Conservation (phyloP, 768 basidiomycete genomes). For the Trametes sanguinea region DNA sequence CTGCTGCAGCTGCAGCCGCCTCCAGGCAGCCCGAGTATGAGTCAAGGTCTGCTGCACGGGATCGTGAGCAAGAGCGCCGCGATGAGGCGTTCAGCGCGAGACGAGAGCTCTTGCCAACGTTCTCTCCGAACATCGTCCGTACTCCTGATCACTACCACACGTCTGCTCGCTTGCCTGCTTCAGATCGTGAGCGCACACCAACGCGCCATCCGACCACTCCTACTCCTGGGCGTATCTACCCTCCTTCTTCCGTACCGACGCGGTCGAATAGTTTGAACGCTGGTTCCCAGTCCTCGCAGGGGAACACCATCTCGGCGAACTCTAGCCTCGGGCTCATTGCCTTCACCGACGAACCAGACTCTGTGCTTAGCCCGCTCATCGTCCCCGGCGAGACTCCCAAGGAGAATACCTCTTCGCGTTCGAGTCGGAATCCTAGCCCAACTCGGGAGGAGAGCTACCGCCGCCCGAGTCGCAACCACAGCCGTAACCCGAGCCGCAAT, state of each 20-base stretch:
- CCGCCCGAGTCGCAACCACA: no score
- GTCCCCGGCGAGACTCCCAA: not conserved
- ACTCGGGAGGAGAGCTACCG: no score
- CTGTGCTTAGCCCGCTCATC: conserved; percentile 34
- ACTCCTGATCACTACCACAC: conserved; percentile 61
- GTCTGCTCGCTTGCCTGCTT: conserved; percentile 12
- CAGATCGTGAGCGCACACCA: conserved; percentile 14
- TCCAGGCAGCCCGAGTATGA: conserved; percentile 15
- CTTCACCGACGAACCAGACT: conserved; percentile 35
- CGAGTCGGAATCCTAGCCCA: conserved; percentile 1
- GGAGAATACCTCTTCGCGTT: not conserved
- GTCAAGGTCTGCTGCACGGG: conserved; percentile 19
- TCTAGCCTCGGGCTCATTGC: conserved; percentile 18
- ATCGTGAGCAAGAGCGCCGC: conserved; percentile 6
- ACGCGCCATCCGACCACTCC: conserved; percentile 10
- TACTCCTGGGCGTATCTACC: conserved; percentile 26
- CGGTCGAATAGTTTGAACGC: conserved; percentile 25
- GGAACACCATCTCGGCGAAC: conserved; percentile 9
- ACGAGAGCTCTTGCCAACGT: conserved; percentile 62
- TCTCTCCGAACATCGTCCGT: conserved; percentile 67
- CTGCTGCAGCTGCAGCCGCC: conserved; percentile 12
- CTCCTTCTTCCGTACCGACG: conserved; percentile 19
- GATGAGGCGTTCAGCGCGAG: conserved; percentile 52
- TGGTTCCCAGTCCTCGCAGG: conserved; percentile 18
- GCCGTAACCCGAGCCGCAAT: no score